Evolutionary conservation across 768 basidiomycete genomes (phyloP).

Genomic region (Lentinula sp.): DNA sequence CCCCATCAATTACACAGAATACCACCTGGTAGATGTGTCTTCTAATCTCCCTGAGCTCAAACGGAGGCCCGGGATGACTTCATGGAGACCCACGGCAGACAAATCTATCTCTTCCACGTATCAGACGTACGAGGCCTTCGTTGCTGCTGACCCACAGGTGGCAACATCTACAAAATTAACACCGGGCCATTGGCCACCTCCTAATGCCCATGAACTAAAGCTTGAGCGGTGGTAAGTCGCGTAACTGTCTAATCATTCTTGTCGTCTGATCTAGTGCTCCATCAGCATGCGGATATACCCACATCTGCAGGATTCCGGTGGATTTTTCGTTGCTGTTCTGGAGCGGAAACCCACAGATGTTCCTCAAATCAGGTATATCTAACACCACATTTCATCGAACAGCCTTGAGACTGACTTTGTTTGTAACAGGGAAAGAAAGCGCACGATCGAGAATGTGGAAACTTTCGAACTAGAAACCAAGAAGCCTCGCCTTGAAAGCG

Average conservation of each 20-base stretch:
- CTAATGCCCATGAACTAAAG: constrained; percentile 50
- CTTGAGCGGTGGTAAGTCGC: constrained; percentile 66
- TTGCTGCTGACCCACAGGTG: constrained; percentile 41
- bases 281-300: constrained; percentile 85
- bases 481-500: constrained; percentile 36
- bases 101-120: constrained; percentile 44
- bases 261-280: background rate
- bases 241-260: background rate
- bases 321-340: constrained; percentile 94
- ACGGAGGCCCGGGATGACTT: constrained; percentile 67
- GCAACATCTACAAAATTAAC: constrained; percentile 52
- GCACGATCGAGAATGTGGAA: constrained; percentile 36
- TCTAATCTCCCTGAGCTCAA: constrained; percentile 63
- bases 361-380: constrained; percentile 13
- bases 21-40: constrained; percentile 76
- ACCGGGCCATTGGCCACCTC: constrained; percentile 77
- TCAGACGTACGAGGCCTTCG: constrained; percentile 56
- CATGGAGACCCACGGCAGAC: constrained; percentile 74
- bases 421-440: constrained; percentile 38
- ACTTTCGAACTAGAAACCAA: constrained; percentile 40
- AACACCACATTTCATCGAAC: background rate
- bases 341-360: constrained; percentile 33
- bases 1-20: constrained; percentile 30
- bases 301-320: constrained; percentile 94
- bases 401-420: background rate